Evolutionary conservation across 306 rosid genomes (phyloP).

Genomic region (Trifolium dubium): DNA sequence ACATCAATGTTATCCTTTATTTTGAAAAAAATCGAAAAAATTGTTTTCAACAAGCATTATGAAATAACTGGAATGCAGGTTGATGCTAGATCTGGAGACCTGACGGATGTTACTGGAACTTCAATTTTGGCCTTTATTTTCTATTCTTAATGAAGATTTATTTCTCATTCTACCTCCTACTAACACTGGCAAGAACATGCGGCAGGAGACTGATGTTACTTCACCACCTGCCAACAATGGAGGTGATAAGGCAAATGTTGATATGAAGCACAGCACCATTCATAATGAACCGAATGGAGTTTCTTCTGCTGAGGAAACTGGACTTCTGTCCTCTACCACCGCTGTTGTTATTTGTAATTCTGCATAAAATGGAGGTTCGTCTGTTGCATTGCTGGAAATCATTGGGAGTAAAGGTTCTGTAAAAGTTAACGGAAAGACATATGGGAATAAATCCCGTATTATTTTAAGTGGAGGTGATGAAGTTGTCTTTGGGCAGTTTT

Average conservation of each 20-base stretch:
- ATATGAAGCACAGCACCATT: conserved; percentile 56
- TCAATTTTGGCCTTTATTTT: conserved; percentile 78
- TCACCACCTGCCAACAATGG: conserved; percentile 53
- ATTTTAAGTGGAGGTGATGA: conserved; percentile 82
- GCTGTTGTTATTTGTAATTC: conserved; percentile 39
- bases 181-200: conserved; percentile 62
- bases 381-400: conserved; percentile 74
- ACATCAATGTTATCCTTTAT: neutral
- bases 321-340: conserved; percentile 52
- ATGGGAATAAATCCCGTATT: conserved; percentile 54
- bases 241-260: conserved; percentile 56
- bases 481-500: conserved; percentile 61
- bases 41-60: conserved; percentile 12
- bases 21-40: conserved; percentile 1
- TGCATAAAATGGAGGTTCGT: conserved; percentile 66
- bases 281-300: neutral
- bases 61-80: conserved; percentile 59
- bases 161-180: conserved; percentile 62
- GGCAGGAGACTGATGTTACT: conserved; percentile 56
- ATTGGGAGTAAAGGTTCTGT: conserved; percentile 75
- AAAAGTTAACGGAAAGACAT: conserved; percentile 73
- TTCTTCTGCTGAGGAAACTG: conserved; percentile 56
- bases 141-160: conserved; percentile 63
- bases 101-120: conserved; percentile 83
- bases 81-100: conserved; percentile 81